Base-by-base conservation (phyloP, 257 asterid genomes). In the Solanum peruvianum region DNA sequence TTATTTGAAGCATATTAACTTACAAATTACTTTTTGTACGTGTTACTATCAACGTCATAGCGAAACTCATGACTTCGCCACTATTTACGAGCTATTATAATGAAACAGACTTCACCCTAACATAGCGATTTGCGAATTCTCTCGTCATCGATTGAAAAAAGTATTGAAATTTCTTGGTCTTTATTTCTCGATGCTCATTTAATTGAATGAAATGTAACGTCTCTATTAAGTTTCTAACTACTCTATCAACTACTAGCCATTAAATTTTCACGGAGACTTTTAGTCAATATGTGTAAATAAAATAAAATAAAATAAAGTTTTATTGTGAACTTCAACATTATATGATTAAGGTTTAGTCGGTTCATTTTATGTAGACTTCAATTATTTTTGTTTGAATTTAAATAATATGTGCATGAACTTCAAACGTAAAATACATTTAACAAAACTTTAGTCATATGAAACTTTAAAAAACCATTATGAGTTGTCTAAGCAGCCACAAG, bases 251-350 rank as follows among this genome's bases (percentile, higher is more conserved):
- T 72, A 72, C 13, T 42, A 72, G 47, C 18, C 29, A 72, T 5
- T 37, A 37, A 39, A 75, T 41, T 72, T 72, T 37, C 29, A 37
- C 10, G 81, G 47, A 72, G 49, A 72, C 47, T 37, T 72, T 37
- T 4, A 44, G 81, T 72, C 81, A 33, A 70, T 29, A 69, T 5
- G 15, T 18, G 35, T 11, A 72, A 72, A 52, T 18, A 18, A 52
- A 73, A 20, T 9, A 3, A 72, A 72, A 52, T 18, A 18, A 52
- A 73, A 20, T 9, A 3, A 71, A 8, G 9, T 18, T 52, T 16
- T 0, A 16, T 52, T 3, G 10, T 52, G 10, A 66, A 66, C 20
- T 66, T 66, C 10, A 64, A 0, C 3, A 0, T 11, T 11, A 64
- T 64, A 25, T 25, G 18, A 64, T 31, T 10, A 5, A n/a, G 4